These are phyloP conservation scores for Diaporthe sp. DNA, from an alignment of 2,329 filamentous ascomycete species.

Conservation along the genomic window DNA sequence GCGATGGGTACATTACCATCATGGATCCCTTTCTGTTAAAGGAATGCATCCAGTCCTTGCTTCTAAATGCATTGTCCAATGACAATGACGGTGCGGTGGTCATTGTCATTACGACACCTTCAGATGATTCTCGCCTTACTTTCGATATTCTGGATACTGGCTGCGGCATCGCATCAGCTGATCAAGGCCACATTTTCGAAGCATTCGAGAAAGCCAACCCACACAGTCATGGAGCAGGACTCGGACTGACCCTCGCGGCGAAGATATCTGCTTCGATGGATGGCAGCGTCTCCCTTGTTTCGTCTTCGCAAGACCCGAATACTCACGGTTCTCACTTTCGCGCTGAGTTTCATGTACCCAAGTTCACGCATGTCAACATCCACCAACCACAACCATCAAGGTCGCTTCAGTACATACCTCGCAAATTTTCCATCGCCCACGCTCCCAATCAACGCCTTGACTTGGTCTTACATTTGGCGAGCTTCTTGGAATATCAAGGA, in stretches of 20 bases:
- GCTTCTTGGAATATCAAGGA: neutral
- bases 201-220: conserved; percentile 53
- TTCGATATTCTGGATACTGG: conserved; percentile 57
- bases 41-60: conserved; percentile 53
- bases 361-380: neutral
- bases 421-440: neutral
- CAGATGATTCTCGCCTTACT: conserved; percentile 44
- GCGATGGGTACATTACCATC: conserved; percentile 44
- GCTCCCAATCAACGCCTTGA: conserved; percentile 4
- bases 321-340: conserved; percentile 53
- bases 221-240: conserved; percentile 51
- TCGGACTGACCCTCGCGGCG: conserved; percentile 54
- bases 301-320: conserved; percentile 41
- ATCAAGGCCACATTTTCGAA: conserved; percentile 53
- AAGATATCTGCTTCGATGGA: conserved; percentile 53
- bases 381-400: too few relatives aligned
- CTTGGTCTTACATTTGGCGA: conserved; percentile 1
- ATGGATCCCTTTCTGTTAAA: conserved; percentile 51
- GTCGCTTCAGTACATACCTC: neutral
- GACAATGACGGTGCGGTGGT: conserved; percentile 49
- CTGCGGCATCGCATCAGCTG: conserved; percentile 47
- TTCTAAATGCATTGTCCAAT: conserved; percentile 55
- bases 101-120: conserved; percentile 44
- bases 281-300: conserved; percentile 50
- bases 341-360: conserved; percentile 34